Evolutionary conservation across 2,329 filamentous ascomycete species (phyloP), one percentile per base, ranked within the genome.

Genomic region (Leptographium flavum): DNA sequence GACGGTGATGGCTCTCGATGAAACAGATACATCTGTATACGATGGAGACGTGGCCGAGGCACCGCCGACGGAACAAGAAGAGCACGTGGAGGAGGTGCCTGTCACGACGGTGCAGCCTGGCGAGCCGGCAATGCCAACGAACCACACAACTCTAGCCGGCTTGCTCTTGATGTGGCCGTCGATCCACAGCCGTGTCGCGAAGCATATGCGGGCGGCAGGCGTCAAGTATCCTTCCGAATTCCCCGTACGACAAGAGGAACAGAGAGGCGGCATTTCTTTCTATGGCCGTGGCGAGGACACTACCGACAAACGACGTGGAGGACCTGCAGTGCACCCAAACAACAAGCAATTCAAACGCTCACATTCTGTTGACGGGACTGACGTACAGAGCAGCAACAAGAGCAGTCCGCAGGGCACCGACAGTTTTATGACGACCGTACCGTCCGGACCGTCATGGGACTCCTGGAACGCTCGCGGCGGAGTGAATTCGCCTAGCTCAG

Each of bases 61-160:
- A 60, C n/a, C 57, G 13, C 54, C 60, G 43, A 57, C 61, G 35
- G 58, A 63, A 11, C 58, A 63, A 41, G 71, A 70, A 33, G 68
- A 75, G 28, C 67, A 71, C 43, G 60, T 67, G 42, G 71, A 76
- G 46, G 63, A 63, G 2, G 68, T 72, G 3, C 47, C 50, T 1
- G 69, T 70, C 8, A 68, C 69, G 8, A 63, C 68, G 11, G 70
- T 74, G 7, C 65, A 63, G 13, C 71, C 72, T 1, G 78, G 76
- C 39, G 72, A 79, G 52, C 74, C 83, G 14, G 76, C 82, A 2
- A 84, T 94, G 46, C 84, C 87, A 1, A 75, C 80, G 25, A 85
- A 94, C 53, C 90, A 96, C 57, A 93, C 86, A 0, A 95, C 88
- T 0, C 77, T 87, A n/a, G 87, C 87, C 1, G 85, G 92, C 42